Conservation (phyloP, 208 protist species). For the Leishmania mexicana region DNA sequence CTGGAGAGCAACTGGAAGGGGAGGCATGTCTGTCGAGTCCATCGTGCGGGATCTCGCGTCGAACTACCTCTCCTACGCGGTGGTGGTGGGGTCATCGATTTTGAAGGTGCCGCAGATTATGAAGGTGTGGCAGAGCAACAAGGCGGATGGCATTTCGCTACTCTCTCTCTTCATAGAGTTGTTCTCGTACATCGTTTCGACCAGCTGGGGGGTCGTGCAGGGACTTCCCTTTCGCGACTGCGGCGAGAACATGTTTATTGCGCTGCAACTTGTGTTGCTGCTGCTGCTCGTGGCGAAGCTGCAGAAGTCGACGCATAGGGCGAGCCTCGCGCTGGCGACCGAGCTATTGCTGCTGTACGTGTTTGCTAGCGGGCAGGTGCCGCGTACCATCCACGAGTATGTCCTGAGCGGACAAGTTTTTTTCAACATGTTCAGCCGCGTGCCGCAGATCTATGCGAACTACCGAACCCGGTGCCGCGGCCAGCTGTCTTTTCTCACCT, state of each 20-base stretch:
- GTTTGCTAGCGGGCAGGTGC: constrained; percentile 50
- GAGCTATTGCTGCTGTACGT: constrained; percentile 38
- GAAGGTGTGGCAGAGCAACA: constrained; percentile 53
- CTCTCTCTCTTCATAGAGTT: constrained; percentile 66
- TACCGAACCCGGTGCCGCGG: constrained; percentile 67
- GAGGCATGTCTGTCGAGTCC: constrained; percentile 21
- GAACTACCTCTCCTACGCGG: constrained; percentile 74
- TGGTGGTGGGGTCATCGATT: constrained; percentile 79
- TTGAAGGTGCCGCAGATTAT: constrained; percentile 90
- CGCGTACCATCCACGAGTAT: constrained; percentile 48
- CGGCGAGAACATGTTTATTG: constrained; percentile 84
- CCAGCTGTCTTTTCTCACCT: constrained; percentile 83
- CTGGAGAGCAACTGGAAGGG: neutral
- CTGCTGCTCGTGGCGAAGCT: constrained; percentile 66
- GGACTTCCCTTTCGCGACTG: constrained; percentile 72
- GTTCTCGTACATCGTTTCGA: constrained; percentile 77
- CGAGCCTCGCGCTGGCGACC: constrained; percentile 34
- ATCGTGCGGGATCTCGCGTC: constrained; percentile 60
- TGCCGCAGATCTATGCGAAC: constrained; percentile 84
- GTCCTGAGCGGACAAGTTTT: constrained; percentile 69
- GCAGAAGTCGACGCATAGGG: constrained; percentile 43
- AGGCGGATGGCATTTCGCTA: constrained; percentile 76
- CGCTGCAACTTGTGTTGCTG: constrained; percentile 64
- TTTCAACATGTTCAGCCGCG: constrained; percentile 67
- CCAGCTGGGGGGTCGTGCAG: constrained; percentile 78